A percentile compares a stretch with the other conserved stretches of the same genome.
phyloP scores from a whole-genome alignment of 352 stramenopile species.

The Blastocystis sp. region DNA sequence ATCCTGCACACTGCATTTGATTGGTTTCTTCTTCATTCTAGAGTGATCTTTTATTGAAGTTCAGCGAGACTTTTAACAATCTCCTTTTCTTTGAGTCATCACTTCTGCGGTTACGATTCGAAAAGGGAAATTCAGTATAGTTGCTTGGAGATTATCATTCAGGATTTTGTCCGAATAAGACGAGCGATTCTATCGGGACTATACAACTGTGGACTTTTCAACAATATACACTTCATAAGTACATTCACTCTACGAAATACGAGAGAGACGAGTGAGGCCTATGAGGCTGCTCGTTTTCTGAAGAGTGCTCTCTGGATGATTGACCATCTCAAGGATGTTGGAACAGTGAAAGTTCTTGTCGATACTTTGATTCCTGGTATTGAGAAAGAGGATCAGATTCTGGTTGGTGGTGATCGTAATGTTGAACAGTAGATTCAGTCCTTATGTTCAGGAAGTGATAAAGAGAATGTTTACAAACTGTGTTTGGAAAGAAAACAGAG shows the following conservation, averaged over 20 bases:
- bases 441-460: not conserved
- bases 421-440: not conserved
- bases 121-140: not conserved
- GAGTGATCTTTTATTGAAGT: slow-evolving; percentile 8
- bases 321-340: not conserved
- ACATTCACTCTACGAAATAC: not conserved
- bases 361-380: not conserved
- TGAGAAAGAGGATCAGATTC: not conserved
- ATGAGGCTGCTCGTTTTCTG: not conserved
- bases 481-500: not conserved
- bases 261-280: not conserved
- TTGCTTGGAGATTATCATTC: no score
- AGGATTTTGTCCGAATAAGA: not conserved
- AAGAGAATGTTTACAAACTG: not conserved
- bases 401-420: not conserved
- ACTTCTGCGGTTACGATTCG: not conserved
- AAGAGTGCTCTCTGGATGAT: not conserved
- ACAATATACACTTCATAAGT: not conserved
- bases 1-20: not conserved
- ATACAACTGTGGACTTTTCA: slow-evolving; percentile 39
- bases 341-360: not conserved
- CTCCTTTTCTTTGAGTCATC: slow-evolving; percentile 40
- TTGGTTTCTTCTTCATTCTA: not conserved
- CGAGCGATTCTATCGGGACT: not conserved
- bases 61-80: slow-evolving; percentile 19